Evolutionary conservation across 176 grass and related monocot species (phyloP).

Genomic region (Oryza meyeriana): DNA sequence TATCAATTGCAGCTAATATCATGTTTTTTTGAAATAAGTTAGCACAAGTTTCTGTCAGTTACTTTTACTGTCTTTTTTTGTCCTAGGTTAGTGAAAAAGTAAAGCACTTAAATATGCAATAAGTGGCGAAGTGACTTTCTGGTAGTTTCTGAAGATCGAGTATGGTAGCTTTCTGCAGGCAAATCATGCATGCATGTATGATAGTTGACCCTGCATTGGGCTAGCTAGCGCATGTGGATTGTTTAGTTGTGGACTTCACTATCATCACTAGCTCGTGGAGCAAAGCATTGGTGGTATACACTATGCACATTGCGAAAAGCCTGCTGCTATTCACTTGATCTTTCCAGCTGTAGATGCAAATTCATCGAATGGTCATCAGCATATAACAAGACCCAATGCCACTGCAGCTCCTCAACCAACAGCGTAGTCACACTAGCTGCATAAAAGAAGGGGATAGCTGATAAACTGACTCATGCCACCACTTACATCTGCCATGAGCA

Average conservation of each 20-base stretch:
- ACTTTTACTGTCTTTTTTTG: background rate
- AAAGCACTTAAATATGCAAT: background rate
- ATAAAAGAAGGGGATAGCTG: background rate
- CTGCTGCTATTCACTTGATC: background rate
- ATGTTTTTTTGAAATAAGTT: background rate
- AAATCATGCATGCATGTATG: background rate
- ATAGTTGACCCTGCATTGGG: conserved; percentile 33
- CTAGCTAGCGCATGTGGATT: background rate
- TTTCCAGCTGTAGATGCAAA: conserved; percentile 21
- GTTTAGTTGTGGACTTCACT: conserved; percentile 5
- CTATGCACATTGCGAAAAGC: background rate
- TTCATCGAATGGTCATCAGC: background rate
- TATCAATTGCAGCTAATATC: background rate
- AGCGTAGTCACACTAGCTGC: background rate
- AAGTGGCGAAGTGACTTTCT: background rate
- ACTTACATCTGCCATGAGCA: background rate
- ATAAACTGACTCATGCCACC: background rate
- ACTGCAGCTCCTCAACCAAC: background rate
- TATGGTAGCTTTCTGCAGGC: background rate
- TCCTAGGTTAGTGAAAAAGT: background rate
- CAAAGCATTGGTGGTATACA: conserved; percentile 15
- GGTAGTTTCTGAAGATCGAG: background rate
- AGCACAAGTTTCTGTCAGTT: background rate
- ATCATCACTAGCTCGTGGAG: background rate
- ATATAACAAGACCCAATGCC: conserved; percentile 16